A percentile compares a stretch with the other conserved stretches of the same genome.
These are phyloP conservation scores for Tilletia indica DNA, from an alignment of 1,284 basidiomycete species.

Conservation along the genomic window DNA sequence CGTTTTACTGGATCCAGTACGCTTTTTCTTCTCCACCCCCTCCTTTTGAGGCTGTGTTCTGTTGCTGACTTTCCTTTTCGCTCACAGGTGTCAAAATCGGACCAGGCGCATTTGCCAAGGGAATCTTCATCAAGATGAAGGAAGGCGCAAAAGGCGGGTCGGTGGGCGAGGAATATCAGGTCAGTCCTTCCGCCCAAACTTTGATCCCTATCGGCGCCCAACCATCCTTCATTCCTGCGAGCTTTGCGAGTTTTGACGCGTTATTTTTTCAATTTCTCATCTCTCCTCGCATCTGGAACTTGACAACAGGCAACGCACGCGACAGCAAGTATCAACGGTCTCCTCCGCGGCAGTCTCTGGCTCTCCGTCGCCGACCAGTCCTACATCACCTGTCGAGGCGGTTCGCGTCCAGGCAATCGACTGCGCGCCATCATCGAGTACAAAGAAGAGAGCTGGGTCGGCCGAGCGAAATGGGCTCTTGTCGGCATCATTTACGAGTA, in stretches of 20 bases:
- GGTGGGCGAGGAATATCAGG: conserved; percentile 9
- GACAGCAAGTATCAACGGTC: conserved; percentile 79
- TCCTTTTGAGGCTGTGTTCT: too few species aligned
- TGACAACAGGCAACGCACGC: conserved; percentile 66
- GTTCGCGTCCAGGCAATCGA: conserved; percentile 62
- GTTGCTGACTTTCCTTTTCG: not conserved
- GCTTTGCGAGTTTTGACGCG: too few species aligned
- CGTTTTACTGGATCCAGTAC: conserved; percentile 19
- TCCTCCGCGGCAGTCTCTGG: conserved; percentile 82
- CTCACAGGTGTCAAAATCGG: conserved; percentile 58
- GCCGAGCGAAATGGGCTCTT: conserved; percentile 75
- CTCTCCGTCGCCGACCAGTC: conserved; percentile 72
- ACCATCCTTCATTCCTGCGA: too few species aligned
- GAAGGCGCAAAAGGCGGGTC: conserved; percentile 5
- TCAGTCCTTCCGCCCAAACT: not conserved
- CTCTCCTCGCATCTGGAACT: not conserved
- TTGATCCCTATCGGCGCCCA: too few species aligned
- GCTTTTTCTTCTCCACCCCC: not conserved
- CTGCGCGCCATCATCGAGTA: conserved; percentile 82
- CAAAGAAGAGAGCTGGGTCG: conserved; percentile 94
- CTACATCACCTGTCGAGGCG: conserved; percentile 77
- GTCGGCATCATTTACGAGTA: conserved; percentile 86
- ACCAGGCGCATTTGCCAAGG: conserved; percentile 63
- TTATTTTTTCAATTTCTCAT: not conserved
- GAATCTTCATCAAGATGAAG: conserved; percentile 63